A percentile compares a stretch with the other conserved stretches of the same genome.
Conservation (phyloP, 2,329 filamentous ascomycete species). For the Aspergillus jensenii region DNA sequence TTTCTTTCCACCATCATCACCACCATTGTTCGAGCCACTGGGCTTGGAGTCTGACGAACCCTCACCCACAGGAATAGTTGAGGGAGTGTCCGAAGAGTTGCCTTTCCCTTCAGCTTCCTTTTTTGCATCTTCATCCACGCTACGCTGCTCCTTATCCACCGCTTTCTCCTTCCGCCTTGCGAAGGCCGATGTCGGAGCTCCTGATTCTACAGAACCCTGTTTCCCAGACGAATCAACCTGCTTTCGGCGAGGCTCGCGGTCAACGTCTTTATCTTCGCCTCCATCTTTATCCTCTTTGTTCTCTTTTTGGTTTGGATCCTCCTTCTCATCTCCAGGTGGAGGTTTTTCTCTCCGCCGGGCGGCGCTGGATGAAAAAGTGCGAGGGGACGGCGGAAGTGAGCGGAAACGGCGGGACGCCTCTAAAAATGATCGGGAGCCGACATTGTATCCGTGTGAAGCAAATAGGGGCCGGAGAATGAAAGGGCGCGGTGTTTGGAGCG, state of each 20-base stretch:
- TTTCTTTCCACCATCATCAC: slow-evolving; percentile 67
- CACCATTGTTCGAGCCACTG: slow-evolving; percentile 54
- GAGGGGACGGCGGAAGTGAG: slow-evolving; percentile 30
- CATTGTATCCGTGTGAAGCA: slow-evolving; percentile 33
- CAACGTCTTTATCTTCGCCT: slow-evolving; percentile 37
- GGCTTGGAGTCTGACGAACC: slow-evolving; percentile 45
- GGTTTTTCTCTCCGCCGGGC: slow-evolving; percentile 58
- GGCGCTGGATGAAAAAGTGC: slow-evolving; percentile 47
- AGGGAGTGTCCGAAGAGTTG: slow-evolving; percentile 49
- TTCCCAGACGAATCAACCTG: slow-evolving; percentile 38
- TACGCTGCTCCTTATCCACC: slow-evolving; percentile 40
- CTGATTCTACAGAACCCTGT: slow-evolving; percentile 25
- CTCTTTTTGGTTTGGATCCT: slow-evolving; percentile 29
- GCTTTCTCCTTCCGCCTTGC: slow-evolving; percentile 43
- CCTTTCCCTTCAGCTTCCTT: slow-evolving; percentile 48
- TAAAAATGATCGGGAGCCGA: slow-evolving; percentile 27
- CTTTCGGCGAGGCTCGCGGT: slow-evolving; percentile 47
- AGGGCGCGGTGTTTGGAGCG: slow-evolving; percentile 52
- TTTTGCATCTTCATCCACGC: slow-evolving; percentile 41
- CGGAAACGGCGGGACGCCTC: slow-evolving; percentile 23
- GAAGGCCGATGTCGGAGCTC: slow-evolving; percentile 34
- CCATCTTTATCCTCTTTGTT: slow-evolving; percentile 27
- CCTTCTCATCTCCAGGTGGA: slow-evolving; percentile 42
- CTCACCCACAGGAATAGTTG: slow-evolving; percentile 40
- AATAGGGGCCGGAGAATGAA: slow-evolving; percentile 34